Evolutionary conservation across 495 filamentous ascomycete species (phyloP).

Genomic region (Halenospora varia): DNA sequence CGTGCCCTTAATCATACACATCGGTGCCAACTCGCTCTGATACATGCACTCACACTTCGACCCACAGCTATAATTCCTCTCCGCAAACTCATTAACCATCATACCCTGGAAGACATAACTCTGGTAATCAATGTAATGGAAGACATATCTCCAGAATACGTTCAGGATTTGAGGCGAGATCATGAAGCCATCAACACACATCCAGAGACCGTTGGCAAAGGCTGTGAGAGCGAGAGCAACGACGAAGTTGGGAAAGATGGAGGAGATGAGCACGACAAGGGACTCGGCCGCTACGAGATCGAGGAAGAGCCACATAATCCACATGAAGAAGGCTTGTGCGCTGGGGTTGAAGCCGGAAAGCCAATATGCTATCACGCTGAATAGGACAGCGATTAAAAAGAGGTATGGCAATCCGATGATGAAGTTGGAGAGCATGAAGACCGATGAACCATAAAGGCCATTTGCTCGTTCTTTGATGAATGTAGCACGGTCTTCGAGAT

Average conservation of each 20-base stretch:
- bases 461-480: conserved; percentile 79
- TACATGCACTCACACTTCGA: conserved; percentile 67
- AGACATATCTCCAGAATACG: conserved; percentile 79
- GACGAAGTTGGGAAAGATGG: conserved; percentile 73
- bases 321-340: conserved; percentile 66
- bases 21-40: conserved; percentile 49
- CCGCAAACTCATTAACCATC: conserved; percentile 81
- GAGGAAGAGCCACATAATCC: conserved; percentile 83
- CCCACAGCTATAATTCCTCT: conserved; percentile 56
- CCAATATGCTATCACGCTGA: conserved; percentile 74
- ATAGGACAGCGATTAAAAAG: conserved; percentile 66
- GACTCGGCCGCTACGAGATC: conserved; percentile 78
- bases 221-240: conserved; percentile 69
- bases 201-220: conserved; percentile 84
- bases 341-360: conserved; percentile 69
- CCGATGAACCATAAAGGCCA: conserved; percentile 68
- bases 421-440: conserved; percentile 75
- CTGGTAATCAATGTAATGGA: conserved; percentile 82
- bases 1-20: conserved; percentile 65
- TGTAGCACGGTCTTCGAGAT: conserved; percentile 69
- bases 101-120: conserved; percentile 75
- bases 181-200: conserved; percentile 78
- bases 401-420: conserved; percentile 76
- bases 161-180: conserved; percentile 57
- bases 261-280: conserved; percentile 70